Base-by-base conservation (phyloP, 1,139 yeast genomes). In the Sporopachydermia cereana region DNA sequence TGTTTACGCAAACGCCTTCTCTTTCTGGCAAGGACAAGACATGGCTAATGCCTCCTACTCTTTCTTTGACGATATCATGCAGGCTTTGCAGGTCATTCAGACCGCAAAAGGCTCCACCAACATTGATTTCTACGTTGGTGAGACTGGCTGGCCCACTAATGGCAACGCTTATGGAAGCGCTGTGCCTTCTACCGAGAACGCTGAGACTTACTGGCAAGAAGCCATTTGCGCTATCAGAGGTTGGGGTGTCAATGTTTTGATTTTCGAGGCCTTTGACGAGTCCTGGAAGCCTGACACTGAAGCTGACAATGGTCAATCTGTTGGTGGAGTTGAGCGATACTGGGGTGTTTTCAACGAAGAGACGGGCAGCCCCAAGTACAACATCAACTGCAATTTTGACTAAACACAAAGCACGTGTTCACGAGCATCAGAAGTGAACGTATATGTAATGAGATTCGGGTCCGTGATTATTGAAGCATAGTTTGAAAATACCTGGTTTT, bases 1-100 rank as follows among this genome's bases (percentile, higher is more conserved):
- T 57, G 77, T 88, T 51, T 82, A 80, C 63, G 93, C 95, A 58
- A 89, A 91, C 63, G 96, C 96, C 46, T 91, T 89, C 74, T 83
- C 96, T 18, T 89, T 86, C 81, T 91, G 97, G 97, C 96, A 91
- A 71, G 96, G 96, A 41, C 96, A 85, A 70, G 75, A 89, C 55
- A 74, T 73, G 72, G 60, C 66, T 48, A 86, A 85, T 61, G 77
- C 96, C 36, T 77, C 95, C 22, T 84, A 76, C 73, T 84, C 96
- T 3, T 88, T 88, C 81, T 77, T 86, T 54, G 96, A 88, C 62
- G 96, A 88, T 66, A 84, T 88, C 65, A 85, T 85, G 95, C 96
- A 88, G 72, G 95, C 96, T 52, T 71, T 89, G 64, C 94, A 84
- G 71, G 72, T 74, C 50, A 77, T 89, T 59, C 95, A 88, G 72